phyloP scores from a whole-genome alignment of 1,139 yeast species.

The Geotrichum cucujoidarum region DNA sequence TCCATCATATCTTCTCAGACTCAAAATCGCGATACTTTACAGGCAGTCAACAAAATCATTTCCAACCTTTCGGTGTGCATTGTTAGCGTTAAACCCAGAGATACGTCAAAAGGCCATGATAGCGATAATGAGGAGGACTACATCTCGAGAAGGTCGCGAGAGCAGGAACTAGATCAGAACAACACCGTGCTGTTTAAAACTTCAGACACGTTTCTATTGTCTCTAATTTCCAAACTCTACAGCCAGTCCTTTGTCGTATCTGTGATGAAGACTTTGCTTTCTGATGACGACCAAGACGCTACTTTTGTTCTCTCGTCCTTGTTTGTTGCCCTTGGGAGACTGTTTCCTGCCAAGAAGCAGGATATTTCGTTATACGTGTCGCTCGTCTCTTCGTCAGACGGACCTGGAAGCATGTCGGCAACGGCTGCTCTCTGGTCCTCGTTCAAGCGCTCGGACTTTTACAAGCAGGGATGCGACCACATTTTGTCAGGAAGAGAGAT shows the following conservation, averaged over 20 bases:
- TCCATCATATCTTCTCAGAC: not conserved
- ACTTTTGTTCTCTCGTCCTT: conserved; percentile 23
- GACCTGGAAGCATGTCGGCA: conserved; percentile 22
- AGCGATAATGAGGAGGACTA: conserved; percentile 4
- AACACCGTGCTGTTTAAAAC: conserved; percentile 1
- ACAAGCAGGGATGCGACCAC: conserved; percentile 9
- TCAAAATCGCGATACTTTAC: not conserved
- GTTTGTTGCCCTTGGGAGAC: conserved; percentile 24
- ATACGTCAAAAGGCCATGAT: no score
- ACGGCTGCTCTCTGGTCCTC: conserved; percentile 27
- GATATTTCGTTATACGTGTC: conserved; percentile 29
- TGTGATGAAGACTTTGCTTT: conserved; percentile 5
- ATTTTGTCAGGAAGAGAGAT: conserved; percentile 14
- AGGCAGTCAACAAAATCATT: not conserved
- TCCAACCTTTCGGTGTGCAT: conserved; percentile 2
- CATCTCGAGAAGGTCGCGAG: not conserved
- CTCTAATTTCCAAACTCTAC: conserved; percentile 4
- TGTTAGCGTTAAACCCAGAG: not conserved
- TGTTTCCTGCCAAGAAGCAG: conserved; percentile 27
- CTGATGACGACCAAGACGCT: not conserved
- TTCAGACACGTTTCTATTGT: not conserved
- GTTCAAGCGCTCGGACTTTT: conserved; percentile 22
- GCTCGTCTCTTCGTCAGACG: conserved; percentile 21
- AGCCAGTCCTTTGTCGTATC: conserved; percentile 7
- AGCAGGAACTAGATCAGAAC: conserved; percentile 2